phyloP scores from a whole-genome alignment of 2,329 filamentous ascomycete genomes.

The Penicillium concentricum region DNA sequence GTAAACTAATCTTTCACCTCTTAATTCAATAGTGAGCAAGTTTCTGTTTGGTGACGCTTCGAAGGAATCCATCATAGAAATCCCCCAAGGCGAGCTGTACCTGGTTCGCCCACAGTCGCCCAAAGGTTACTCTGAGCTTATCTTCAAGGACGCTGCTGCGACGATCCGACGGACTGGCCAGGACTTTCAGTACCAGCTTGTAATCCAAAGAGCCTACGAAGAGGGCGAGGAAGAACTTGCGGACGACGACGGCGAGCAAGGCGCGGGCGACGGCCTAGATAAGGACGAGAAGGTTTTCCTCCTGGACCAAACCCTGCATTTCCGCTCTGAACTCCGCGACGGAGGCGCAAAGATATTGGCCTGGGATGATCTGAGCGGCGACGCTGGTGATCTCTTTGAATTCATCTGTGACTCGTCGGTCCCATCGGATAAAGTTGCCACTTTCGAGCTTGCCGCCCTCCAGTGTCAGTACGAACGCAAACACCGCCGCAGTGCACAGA shows the following conservation, averaged over 20 bases:
- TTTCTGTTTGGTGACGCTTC: conserved; percentile 84
- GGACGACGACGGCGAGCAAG: conserved; percentile 85
- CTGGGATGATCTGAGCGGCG: conserved; percentile 92
- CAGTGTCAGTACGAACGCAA: conserved; percentile 99
- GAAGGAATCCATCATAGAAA: conserved; percentile 91
- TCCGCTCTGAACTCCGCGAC: conserved; percentile 78
- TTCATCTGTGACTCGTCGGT: conserved; percentile 86
- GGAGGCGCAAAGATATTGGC: conserved; percentile 83
- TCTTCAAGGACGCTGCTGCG: conserved; percentile 95
- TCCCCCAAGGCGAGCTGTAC: conserved; percentile 94
- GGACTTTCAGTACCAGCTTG: conserved; percentile 95
- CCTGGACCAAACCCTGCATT: conserved; percentile 86
- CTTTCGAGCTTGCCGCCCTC: conserved; percentile 78
- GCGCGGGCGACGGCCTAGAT: conserved; percentile 74
- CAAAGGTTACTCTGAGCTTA: conserved; percentile 97
- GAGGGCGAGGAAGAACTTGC: conserved; percentile 94
- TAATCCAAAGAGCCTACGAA: conserved; percentile 93
- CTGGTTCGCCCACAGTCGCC: conserved; percentile 92
- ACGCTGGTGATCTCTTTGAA: conserved; percentile 93
- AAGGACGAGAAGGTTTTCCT: conserved; percentile 97
- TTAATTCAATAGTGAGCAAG: conserved; percentile 68
- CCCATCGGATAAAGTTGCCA: conserved; percentile 67
- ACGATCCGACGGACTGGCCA: conserved; percentile 90
- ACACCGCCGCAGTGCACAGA: conserved; percentile 75
- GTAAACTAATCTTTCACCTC: conserved; percentile 4